These are phyloP conservation scores for Lipomyces orientalis DNA, from an alignment of 805 yeast genomes.

Conservation along the genomic window DNA sequence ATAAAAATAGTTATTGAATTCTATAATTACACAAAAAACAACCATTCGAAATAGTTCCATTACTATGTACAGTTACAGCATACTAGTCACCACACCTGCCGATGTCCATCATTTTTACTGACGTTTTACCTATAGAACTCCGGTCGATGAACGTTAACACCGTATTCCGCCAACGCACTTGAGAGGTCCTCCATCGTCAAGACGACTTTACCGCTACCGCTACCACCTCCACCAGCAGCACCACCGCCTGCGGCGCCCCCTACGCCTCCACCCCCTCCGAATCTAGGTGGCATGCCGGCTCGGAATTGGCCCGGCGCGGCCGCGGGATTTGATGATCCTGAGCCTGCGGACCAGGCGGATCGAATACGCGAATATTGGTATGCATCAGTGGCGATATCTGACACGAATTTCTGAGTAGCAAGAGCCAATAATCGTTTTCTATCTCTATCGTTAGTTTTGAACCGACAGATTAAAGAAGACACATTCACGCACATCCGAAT, in stretches of 20 bases:
- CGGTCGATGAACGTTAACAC: conserved; percentile 86
- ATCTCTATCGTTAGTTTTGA: conserved; percentile 34
- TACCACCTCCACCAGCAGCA: conserved; percentile 48
- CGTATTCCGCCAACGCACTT: conserved; percentile 91
- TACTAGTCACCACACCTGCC: neutral
- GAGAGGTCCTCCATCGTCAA: conserved; percentile 92
- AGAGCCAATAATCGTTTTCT: conserved; percentile 80
- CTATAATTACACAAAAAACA: neutral
- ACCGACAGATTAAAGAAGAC: neutral
- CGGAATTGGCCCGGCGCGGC: conserved; percentile 45
- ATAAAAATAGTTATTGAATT: too few relatives aligned
- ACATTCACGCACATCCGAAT: conserved; percentile 54
- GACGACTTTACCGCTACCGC: conserved; percentile 68
- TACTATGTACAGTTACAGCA: neutral
- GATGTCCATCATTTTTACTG: neutral
- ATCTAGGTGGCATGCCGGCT: conserved; percentile 48
- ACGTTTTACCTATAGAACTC: conserved; percentile 78
- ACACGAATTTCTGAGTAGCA: conserved; percentile 94
- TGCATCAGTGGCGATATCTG: conserved; percentile 95
- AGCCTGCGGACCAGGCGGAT: conserved; percentile 75
- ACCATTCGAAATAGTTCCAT: neutral
- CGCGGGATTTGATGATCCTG: conserved; percentile 75
- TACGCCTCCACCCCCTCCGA: conserved; percentile 60
- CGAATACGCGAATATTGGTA: conserved; percentile 93
- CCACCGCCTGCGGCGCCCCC: conserved; percentile 41